phyloP scores from a whole-genome alignment of 495 filamentous ascomycete genomes.

The Neurospora sp. region DNA sequence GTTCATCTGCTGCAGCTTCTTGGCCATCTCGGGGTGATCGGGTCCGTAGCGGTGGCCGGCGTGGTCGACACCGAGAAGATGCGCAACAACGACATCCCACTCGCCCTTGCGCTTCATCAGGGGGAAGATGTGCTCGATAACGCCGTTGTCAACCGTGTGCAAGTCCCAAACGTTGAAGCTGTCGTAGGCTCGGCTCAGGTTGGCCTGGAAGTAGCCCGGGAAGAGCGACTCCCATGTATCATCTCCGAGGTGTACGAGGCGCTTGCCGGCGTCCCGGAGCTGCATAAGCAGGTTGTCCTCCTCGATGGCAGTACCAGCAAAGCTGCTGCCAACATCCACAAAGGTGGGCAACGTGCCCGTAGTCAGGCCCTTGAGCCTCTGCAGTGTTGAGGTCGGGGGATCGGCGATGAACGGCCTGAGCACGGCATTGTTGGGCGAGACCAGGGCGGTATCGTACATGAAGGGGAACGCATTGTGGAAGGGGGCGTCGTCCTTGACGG shows the following conservation, averaged over 20 bases:
- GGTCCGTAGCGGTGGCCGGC: constrained; percentile 94
- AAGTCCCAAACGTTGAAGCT: constrained; percentile 98
- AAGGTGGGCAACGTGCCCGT: constrained; percentile 95
- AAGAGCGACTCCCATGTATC: constrained; percentile 94
- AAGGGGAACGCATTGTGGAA: constrained; percentile 85
- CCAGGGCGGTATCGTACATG: constrained; percentile 67
- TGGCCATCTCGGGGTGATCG: constrained; percentile 81
- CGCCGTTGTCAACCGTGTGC: constrained; percentile 93
- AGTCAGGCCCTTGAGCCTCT: constrained; percentile 86
- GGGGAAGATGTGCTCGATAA: constrained; percentile 86
- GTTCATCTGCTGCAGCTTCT: constrained; percentile 90
- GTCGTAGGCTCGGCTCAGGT: constrained; percentile 79
- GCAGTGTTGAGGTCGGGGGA: constrained; percentile 86
- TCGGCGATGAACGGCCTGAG: constrained; percentile 94
- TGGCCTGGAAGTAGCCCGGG: constrained; percentile 78
- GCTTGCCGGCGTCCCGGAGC: constrained; percentile 67
- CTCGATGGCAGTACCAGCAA: constrained; percentile 92
- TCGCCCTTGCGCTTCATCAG: constrained; percentile 56
- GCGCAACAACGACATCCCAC: constrained; percentile 90
- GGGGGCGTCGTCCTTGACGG: constrained; percentile 46
- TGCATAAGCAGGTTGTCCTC: constrained; percentile 92
- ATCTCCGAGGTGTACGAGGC: constrained; percentile 85
- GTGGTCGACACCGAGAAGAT: constrained; percentile 94
- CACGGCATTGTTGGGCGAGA: constrained; percentile 71
- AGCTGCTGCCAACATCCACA: constrained; percentile 86